Base-by-base conservation (phyloP, 2,329 filamentous ascomycete genomes). In the Colletotrichum caudatum region DNA sequence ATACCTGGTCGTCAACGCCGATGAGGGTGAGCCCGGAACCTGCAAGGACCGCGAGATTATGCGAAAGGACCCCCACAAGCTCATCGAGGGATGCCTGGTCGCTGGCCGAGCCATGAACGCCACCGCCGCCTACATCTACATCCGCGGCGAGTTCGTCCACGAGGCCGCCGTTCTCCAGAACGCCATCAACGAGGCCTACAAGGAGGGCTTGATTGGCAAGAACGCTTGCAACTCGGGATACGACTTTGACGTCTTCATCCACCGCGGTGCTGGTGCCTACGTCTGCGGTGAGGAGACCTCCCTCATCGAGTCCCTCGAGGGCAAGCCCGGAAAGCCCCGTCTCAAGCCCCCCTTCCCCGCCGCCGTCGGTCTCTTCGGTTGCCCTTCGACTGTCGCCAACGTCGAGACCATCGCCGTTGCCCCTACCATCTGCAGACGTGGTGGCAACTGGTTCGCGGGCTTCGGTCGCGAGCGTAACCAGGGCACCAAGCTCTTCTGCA, bases 1-100 rank as follows among this genome's bases (percentile, higher is more conserved):
- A 79, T 99, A 99, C 81, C 88, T 99, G 66, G 95, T 99, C 73
- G 94, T 99, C 86, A 99, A 99, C 80, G 96, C 96, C 76, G 96
- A 99, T 82, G 96, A 99, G 86, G 96, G 96, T 79, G 96, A 99
- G 85, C 96, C 96, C 39, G 96, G 96, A 82, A 99, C 96, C 65
- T 99, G 96, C 91, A 99, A 99, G 87, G 96, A 99, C 84, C 92
- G 96, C 80, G 96, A 99, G 84, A 99, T 99, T 77, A 99, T 99
- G 96, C 94, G 96, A 84, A 99, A 99, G 86, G 96, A 99, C 82
- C 96, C 96, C 74, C 96, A 99, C 88, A 99, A 99, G 89, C 93
- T 99, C 75, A 88, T 99, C 80, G 96, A 99, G 86, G 96, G 96
- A 81, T 99, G 96, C 84, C 88, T 99, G 75, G 92, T 99, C 60